A percentile compares a stretch with the other conserved stretches of the same genome.
Conservation (phyloP, 2,329 filamentous ascomycete species). For the Teratosphaeriaceae sp. region DNA sequence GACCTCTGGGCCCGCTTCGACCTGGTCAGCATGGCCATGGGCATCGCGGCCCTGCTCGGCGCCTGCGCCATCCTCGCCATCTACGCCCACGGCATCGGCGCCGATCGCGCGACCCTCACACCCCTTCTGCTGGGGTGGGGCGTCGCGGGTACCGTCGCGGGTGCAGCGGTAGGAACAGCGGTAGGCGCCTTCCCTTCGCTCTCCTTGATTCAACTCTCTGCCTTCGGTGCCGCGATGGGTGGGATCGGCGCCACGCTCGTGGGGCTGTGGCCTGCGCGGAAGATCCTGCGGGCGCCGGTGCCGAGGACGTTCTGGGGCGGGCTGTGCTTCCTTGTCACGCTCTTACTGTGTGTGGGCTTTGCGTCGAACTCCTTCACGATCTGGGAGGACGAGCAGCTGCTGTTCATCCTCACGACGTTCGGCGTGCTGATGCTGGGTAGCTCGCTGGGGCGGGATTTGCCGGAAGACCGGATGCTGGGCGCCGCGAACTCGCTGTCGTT, state of each 20-base stretch:
- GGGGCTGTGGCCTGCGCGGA: slow-evolving; percentile 35
- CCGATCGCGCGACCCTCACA: slow-evolving; percentile 48
- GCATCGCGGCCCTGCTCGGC: slow-evolving; percentile 62
- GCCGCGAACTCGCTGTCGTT: slow-evolving; percentile 83
- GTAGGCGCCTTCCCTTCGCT: slow-evolving; percentile 29
- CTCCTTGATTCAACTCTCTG: slow-evolving; percentile 33
- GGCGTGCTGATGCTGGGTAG: slow-evolving; percentile 67
- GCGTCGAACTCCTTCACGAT: slow-evolving; percentile 98
- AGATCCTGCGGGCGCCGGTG: slow-evolving; percentile 46
- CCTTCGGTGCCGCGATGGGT: slow-evolving; percentile 35
- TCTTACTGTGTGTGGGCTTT: slow-evolving; percentile 88
- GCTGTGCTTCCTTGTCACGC: slow-evolving; percentile 70
- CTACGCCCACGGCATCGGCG: slow-evolving; percentile 57
- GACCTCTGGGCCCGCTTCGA: slow-evolving; percentile 90
- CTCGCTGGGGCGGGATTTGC: slow-evolving; percentile 64
- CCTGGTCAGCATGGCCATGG: slow-evolving; percentile 74
- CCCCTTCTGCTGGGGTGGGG: slow-evolving; percentile 47
- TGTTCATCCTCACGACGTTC: slow-evolving; percentile 88
- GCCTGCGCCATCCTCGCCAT: slow-evolving; percentile 64
- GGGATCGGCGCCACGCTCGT: slow-evolving; percentile 34
- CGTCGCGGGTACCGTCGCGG: slow-evolving; percentile 42
- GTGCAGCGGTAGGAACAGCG: slow-evolving; percentile 23
- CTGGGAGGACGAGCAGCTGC: slow-evolving; percentile 92
- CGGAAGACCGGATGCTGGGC: slow-evolving; percentile 65
- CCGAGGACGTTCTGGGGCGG: slow-evolving; percentile 84